Conservation (phyloP, 805 yeast genomes). For the Brettanomyces sp. region DNA sequence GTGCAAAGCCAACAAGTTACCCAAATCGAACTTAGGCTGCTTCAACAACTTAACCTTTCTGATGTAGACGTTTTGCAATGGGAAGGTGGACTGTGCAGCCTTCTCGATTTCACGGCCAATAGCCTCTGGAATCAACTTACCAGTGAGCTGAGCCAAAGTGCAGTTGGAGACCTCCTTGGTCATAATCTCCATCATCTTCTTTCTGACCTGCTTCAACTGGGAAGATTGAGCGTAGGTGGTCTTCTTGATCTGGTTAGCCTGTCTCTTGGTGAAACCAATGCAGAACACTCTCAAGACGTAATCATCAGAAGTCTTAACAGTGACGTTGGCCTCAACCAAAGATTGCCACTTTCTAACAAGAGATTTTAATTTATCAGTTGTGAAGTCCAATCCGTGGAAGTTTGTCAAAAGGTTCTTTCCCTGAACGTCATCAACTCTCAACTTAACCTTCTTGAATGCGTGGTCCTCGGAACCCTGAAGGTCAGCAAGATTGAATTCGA, state of each 20-base stretch:
- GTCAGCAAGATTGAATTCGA: conserved; percentile 94
- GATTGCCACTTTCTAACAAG: conserved; percentile 99
- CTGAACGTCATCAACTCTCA: conserved; percentile 98
- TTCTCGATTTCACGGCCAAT: conserved; percentile 98
- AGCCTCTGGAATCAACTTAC: conserved; percentile 97
- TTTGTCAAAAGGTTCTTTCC: conserved; percentile 97
- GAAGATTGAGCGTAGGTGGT: conserved; percentile 97
- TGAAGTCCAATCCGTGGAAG: conserved; percentile 99
- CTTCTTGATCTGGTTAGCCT: conserved; percentile 94
- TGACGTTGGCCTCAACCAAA: conserved; percentile 94
- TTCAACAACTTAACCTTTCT: conserved; percentile 98
- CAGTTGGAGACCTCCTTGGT: conserved; percentile 92
- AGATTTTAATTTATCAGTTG: conserved; percentile 95
- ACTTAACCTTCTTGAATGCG: conserved; percentile 93
- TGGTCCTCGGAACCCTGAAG: conserved; percentile 98
- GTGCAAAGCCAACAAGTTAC: conserved; percentile 92
- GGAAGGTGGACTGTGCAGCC: conserved; percentile 90
- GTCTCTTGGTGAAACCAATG: conserved; percentile 98
- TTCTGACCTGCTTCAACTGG: conserved; percentile 94
- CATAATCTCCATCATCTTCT: conserved; percentile 93
- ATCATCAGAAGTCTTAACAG: conserved; percentile 97
- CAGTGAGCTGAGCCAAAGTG: conserved; percentile 91
- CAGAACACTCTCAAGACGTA: conserved; percentile 94
- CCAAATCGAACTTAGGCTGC: conserved; percentile 98
- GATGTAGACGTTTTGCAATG: conserved; percentile 97